Conservation (phyloP, 139 green algal genomes). For the Monoraphidium neglectum region DNA sequence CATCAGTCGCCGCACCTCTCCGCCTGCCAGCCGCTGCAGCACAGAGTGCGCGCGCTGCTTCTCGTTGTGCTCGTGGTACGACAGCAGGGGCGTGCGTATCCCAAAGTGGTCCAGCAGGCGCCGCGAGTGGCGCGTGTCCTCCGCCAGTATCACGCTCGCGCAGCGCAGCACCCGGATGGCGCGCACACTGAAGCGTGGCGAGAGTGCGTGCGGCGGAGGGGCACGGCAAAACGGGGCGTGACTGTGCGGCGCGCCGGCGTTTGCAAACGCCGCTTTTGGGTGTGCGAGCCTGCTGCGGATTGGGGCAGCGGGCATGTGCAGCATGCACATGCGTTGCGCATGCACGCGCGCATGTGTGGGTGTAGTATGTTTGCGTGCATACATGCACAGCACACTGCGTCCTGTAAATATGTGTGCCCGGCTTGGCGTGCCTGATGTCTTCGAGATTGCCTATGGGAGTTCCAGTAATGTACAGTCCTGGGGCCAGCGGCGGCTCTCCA, state of each 20-base stretch:
- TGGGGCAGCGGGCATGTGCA: no score
- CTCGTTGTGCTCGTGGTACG: constrained; percentile 92
- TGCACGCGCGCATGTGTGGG: no score
- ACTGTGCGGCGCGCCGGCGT: no score
- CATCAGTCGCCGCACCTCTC: no score
- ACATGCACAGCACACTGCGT: no score
- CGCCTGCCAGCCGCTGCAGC: constrained; percentile 54
- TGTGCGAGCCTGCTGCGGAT: no score
- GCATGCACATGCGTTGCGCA: no score
- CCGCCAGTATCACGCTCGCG: constrained; percentile 70
- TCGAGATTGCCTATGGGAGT: constrained; percentile 89
- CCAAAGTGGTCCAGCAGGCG: constrained; percentile 72
- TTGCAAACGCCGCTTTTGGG: no score
- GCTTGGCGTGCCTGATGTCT: constrained; percentile 86
- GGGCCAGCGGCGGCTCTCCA: constrained; percentile 9
- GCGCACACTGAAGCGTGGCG: constrained; percentile 27
- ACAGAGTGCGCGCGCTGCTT: constrained; percentile 44
- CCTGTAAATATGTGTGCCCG: no score
- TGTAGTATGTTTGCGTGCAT: no score
- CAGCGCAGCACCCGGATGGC: constrained; percentile 68
- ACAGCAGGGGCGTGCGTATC: constrained; percentile 34
- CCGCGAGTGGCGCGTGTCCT: constrained; percentile 88
- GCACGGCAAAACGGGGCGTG: no score
- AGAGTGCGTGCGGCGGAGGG: no score
- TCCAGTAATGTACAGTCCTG: constrained; percentile 49